These are phyloP conservation scores for Eimeria tenella DNA, from an alignment of 169 alveolate genomes.

Conservation along the genomic window DNA sequence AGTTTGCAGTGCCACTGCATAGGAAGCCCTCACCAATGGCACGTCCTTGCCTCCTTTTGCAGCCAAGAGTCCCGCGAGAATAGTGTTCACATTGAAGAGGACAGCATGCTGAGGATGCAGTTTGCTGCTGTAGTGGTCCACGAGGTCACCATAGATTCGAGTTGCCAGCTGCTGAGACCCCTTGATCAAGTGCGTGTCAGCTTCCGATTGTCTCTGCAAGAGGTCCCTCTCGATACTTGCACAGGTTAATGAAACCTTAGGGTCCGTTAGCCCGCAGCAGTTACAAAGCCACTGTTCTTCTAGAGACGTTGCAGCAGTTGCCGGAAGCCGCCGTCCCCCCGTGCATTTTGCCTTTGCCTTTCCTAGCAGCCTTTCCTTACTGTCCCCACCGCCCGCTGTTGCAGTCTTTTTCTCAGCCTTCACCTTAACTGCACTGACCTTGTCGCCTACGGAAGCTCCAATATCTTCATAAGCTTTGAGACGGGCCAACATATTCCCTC, in stretches of 20 bases:
- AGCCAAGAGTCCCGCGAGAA: constrained; percentile 90
- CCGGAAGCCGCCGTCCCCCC: not conserved
- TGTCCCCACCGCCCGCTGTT: not conserved
- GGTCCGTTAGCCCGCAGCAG: constrained; percentile 86
- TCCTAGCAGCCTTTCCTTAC: not conserved
- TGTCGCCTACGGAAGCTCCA: not conserved
- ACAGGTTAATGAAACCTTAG: constrained; percentile 78
- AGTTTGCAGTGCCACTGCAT: no score
- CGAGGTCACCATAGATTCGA: constrained; percentile 82
- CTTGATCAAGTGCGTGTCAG: constrained; percentile 81
- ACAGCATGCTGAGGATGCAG: constrained; percentile 91
- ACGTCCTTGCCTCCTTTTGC: constrained; percentile 85
- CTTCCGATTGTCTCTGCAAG: constrained; percentile 80
- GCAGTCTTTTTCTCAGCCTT: not conserved
- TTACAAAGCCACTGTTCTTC: constrained; percentile 86
- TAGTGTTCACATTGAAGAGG: constrained; percentile 87
- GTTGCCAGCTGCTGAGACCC: constrained; percentile 87
- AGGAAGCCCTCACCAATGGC: constrained; percentile 33
- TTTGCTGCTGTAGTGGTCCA: constrained; percentile 84
- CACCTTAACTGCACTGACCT: not conserved
- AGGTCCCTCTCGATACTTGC: constrained; percentile 82
- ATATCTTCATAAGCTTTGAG: constrained; percentile 72
- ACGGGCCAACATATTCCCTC: constrained; percentile 73
- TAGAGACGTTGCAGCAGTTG: not conserved
- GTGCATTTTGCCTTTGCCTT: not conserved